phyloP scores from a whole-genome alignment of 1,284 basidiomycete genomes.

The Leccinum brunneo-olivaceum region DNA sequence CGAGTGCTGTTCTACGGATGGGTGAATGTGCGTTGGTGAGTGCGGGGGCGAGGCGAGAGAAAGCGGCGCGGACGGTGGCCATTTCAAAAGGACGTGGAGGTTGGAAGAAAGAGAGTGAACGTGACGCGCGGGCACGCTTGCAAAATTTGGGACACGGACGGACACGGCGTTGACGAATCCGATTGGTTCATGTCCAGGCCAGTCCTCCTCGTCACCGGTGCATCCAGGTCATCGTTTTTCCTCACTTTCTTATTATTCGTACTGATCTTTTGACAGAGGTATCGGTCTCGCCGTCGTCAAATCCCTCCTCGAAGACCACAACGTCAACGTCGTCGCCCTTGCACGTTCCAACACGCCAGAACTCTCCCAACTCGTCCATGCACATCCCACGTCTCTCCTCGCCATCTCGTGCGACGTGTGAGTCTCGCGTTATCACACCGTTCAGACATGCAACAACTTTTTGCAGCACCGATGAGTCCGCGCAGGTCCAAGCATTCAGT shows the following conservation, averaged over 20 bases:
- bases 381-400: slow-evolving; percentile 40
- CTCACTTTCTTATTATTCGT: background rate
- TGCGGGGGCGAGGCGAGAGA: slow-evolving; percentile 61
- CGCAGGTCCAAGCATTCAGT: slow-evolving; percentile 46
- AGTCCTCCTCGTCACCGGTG: slow-evolving; percentile 68
- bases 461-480: slow-evolving; percentile 50
- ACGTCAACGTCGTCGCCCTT: slow-evolving; percentile 66
- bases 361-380: slow-evolving; percentile 47
- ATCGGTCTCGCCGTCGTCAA: slow-evolving; percentile 73
- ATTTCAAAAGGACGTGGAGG: slow-evolving; percentile 34
- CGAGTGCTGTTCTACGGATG: slow-evolving; percentile 37
- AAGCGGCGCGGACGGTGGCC: slow-evolving; percentile 56
- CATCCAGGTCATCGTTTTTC: slow-evolving; percentile 51
- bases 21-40: slow-evolving; percentile 40
- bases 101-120: slow-evolving; percentile 13
- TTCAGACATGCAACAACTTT: slow-evolving; percentile 5
- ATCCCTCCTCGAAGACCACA: slow-evolving; percentile 55
- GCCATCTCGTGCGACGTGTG: slow-evolving; percentile 68
- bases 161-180: slow-evolving; percentile 18
- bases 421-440: slow-evolving; percentile 28
- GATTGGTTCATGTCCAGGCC: slow-evolving; percentile 29
- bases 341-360: slow-evolving; percentile 65
- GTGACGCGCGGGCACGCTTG: slow-evolving; percentile 8
- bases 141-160: slow-evolving; percentile 27
- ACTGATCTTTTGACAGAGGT: slow-evolving; percentile 45